These are phyloP conservation scores for Phytophthora quininea DNA, from an alignment of 352 stramenopile species.

Conservation along the genomic window DNA sequence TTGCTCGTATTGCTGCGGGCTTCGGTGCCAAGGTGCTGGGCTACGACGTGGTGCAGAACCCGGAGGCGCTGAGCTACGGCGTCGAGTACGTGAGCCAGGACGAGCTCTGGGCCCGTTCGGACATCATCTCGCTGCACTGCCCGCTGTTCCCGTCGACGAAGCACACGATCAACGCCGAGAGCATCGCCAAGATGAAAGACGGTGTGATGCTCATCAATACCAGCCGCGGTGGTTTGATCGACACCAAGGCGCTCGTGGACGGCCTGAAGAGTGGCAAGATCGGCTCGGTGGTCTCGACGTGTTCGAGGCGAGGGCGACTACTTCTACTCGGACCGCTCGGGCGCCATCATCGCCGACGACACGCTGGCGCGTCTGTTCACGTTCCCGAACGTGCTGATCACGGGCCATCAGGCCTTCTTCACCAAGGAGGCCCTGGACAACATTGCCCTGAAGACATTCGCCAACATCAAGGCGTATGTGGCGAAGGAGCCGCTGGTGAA, in stretches of 20 bases:
- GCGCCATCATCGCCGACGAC: conserved; percentile 25
- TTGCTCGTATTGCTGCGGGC: conserved; percentile 38
- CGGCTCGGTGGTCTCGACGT: conserved; percentile 88
- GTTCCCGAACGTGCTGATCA: neutral
- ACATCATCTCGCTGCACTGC: conserved; percentile 87
- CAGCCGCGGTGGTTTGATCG: conserved; percentile 78
- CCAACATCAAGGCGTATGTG: conserved; percentile 54
- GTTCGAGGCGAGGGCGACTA: conserved; percentile 61
- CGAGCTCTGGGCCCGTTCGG: conserved; percentile 56
- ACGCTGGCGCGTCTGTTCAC: conserved; percentile 56
- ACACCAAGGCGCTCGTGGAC: conserved; percentile 77
- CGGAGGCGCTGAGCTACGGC: conserved; percentile 28
- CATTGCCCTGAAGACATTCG: conserved; percentile 64
- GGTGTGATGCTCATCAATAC: conserved; percentile 90
- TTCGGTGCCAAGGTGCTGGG: conserved; percentile 50
- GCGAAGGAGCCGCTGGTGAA: conserved; percentile 39
- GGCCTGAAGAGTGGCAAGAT: conserved; percentile 80
- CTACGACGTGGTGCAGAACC: conserved; percentile 61
- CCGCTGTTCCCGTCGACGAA: conserved; percentile 75
- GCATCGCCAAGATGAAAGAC: conserved; percentile 83
- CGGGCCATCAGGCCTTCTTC: neutral
- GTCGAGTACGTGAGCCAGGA: conserved; percentile 44
- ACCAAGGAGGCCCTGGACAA: conserved; percentile 49
- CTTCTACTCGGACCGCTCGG: neutral
- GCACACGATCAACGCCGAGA: conserved; percentile 83